Conservation (phyloP, 345 rosid species). For the Populus deltoides region DNA sequence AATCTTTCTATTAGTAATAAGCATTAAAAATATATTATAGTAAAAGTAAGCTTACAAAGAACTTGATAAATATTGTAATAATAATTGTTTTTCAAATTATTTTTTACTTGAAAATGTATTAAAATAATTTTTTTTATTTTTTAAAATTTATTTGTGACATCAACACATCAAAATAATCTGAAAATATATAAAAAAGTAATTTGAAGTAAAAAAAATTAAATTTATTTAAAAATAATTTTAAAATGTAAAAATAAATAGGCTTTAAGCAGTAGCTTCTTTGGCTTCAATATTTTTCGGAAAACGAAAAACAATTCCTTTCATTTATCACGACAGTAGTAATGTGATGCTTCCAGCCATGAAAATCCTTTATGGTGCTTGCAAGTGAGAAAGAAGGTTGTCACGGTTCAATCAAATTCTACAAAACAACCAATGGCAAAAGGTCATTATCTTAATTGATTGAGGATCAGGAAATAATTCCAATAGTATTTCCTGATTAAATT, state of each 20-base stretch:
- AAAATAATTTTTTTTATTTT: no score
- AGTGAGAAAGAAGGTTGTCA: neutral
- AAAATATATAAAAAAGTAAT: no score
- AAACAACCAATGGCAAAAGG: neutral
- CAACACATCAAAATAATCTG: rapidly evolving
- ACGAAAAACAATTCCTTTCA: neutral
- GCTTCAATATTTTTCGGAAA: neutral
- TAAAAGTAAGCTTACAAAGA: no score
- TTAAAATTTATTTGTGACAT: no score
- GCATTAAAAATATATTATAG: no score
- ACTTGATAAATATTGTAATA: no score
- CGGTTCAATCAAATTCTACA: neutral
- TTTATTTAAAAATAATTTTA: no score
- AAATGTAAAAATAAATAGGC: no score
- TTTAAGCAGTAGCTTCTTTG: neutral
- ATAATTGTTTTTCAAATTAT: no score
- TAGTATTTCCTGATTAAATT: neutral
- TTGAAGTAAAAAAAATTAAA: no score
- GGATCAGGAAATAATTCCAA: neutral
- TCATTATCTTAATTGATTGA: neutral
- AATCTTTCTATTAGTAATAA: no score
- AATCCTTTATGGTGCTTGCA: neutral
- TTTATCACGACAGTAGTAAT: neutral
- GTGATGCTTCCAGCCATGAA: slow-evolving; percentile 10
- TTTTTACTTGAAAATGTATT: no score